Evolutionary conservation across 2,329 filamentous ascomycete genomes (phyloP), one percentile per base, ranked within the genome.

Genomic region (Penicillium polonicum): DNA sequence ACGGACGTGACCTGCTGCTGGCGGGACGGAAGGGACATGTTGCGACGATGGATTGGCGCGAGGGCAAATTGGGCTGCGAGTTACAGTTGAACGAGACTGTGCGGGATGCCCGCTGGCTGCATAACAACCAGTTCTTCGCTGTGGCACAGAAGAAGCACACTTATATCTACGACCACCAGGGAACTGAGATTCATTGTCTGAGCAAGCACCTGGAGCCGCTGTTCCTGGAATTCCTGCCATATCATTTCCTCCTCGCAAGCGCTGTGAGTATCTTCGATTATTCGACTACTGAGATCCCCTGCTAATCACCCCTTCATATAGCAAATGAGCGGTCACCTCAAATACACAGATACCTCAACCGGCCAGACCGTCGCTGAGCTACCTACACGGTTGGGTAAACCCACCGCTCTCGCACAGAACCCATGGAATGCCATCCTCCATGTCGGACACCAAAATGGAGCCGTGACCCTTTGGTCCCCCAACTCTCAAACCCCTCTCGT

Each of bases 81-180:
- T 70, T 97, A 62, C 91, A 99, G 72, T 81, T 99, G 61, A 86
- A 88, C 50, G 94, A 99, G 80, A 97, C 92, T 0, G 83, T 97
- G 13, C 83, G 93, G 52, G 93, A 97, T 76, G 88, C 89, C 27
- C 88, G 88, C 71, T 99, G 92, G 90, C 82, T 97, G 68, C 92
- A 97, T 78, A 96, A 96, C 73, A 92, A 94, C 74, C 91, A 96
- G 72, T 78, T 86, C 76, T 97, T 97, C 76, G 93, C 93, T 0
- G 91, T 96, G 13, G 92, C 94, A 44, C 93, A 99, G 77, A 97
- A 96, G 81, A 94, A 93, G 77, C 89, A 94, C 66, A 90, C 94
- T 63, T 99, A 96, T 78, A 97, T 99, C 64, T 99, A 99, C 79
- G 94, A 97, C 70, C 83, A 86, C 57, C 85, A 90, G 56, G 94